Evolutionary conservation across 2,329 filamentous ascomycete genomes (phyloP), one percentile per base, ranked within the genome.

Genomic region (Epichloe gansuensis): DNA sequence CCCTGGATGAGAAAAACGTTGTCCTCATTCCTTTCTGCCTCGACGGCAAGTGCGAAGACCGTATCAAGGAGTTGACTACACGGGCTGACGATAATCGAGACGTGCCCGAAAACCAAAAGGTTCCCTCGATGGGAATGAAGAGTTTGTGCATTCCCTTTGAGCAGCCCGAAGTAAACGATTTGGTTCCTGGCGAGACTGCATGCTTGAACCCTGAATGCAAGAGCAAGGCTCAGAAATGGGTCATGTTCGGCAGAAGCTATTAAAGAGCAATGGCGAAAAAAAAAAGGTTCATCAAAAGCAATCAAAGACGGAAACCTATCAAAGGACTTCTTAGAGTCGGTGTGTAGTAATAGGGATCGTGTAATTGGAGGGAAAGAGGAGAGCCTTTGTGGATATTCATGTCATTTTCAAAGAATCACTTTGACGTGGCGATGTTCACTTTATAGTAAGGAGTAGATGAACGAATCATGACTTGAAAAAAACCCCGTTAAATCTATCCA

Each of bases 21-120:
- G 84, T 94, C 44, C 75, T 97, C 55, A 94, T 97, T 59, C 91
- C 91, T 51, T 87, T 89, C 75, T 98, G 94, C 67, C 75, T 91
- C 56, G 86, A 81, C 38, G 72, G 73, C 59, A 82, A 87, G 67
- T 97, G 91, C 65, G 91, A 96, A 72, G 91, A 96, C 62, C 82
- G 88, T 68, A 89, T 97, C 74, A 97, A 97, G 80, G 89, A 94
- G 53, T 77, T 91, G 66, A 95, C 88, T 57, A 88, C 86, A 44
- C 85, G 86, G 58, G 86, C 83, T 61, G 83, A 83, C 54, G 76
- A 82, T 52, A 81, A 75, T 61, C 69, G 74, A 52, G 69, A 71
- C 49, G 67, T 73, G 37, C 74, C 77, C 48, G 77, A 80, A 57
- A 71, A 73, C 59, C 75, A 78, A 59, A 75, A 74, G 63, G 69